A percentile compares a stretch with the other conserved stretches of the same genome.
Evolutionary conservation across 768 basidiomycete species (phyloP).

Genomic region (Russula lepida): DNA sequence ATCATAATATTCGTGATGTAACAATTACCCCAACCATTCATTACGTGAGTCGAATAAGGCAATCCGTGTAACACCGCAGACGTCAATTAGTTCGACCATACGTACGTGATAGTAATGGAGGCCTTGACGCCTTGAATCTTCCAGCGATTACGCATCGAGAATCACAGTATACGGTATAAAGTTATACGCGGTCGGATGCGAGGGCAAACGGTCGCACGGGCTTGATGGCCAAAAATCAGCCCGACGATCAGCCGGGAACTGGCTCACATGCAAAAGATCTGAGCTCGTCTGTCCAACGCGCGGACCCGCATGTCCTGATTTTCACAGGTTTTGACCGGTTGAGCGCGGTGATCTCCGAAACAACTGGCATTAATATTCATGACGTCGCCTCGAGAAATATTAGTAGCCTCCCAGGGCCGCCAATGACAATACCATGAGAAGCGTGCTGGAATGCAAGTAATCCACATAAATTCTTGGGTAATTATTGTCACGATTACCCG

Average conservation of each 20-base stretch:
- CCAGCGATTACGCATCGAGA: neutral
- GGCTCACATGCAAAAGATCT: too few relatives aligned
- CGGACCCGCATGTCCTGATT: neutral
- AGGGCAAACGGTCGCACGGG: too few relatives aligned
- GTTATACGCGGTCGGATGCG: too few relatives aligned
- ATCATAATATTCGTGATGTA: constrained; percentile 5
- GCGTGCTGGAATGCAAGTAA: neutral
- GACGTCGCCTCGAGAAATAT: too few relatives aligned
- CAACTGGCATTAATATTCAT: too few relatives aligned
- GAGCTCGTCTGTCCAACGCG: neutral
- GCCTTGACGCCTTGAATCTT: neutral
- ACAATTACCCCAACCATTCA: neutral
- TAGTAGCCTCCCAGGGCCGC: too few relatives aligned
- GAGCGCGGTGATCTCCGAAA: too few relatives aligned
- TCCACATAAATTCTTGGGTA: neutral
- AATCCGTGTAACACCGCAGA: neutral
- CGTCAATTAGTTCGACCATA: neutral
- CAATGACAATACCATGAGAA: too few relatives aligned
- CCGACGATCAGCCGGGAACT: too few relatives aligned
- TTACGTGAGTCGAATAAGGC: neutral
- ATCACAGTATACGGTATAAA: neutral
- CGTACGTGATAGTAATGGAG: neutral
- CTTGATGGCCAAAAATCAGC: too few relatives aligned
- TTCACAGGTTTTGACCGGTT: neutral
- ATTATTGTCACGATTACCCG: neutral